Evolutionary conservation across 768 basidiomycete species (phyloP).

Genomic region (Tulasnella calospora): DNA sequence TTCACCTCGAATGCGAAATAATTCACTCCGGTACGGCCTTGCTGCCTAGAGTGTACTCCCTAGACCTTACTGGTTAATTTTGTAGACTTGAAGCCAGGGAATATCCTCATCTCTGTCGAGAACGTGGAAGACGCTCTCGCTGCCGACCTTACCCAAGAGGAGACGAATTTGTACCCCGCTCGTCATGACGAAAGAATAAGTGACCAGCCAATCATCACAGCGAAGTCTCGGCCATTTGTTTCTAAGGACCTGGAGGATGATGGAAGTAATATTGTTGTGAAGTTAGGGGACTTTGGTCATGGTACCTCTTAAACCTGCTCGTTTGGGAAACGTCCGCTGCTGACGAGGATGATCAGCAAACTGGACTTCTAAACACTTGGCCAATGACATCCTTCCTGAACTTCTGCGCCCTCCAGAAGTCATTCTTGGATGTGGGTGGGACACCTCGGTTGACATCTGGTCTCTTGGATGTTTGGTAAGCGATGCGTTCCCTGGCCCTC

Average conservation of each 20-base stretch:
- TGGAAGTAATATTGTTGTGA: slow-evolving; percentile 30
- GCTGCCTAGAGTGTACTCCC: background rate
- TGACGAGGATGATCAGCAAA: background rate
- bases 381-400: background rate
- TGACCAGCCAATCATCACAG: slow-evolving; percentile 32
- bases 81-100: slow-evolving; percentile 34
- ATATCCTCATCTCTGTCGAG: slow-evolving; percentile 30
- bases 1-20: slow-evolving; percentile 17
- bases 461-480: slow-evolving; percentile 16
- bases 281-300: slow-evolving; percentile 32
- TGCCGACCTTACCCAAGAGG: slow-evolving; percentile 27
- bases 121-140: slow-evolving; percentile 1
- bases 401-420: slow-evolving; percentile 19
- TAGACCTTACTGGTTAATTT: background rate
- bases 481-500: background rate
- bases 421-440: slow-evolving; percentile 13
- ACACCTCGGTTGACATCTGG: slow-evolving; percentile 19
- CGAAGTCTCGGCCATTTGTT: slow-evolving; percentile 34
- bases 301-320: background rate
- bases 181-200: background rate
- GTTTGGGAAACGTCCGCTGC: background rate
- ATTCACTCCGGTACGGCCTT: slow-evolving; percentile 21
- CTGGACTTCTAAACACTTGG: background rate
- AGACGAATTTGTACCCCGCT: slow-evolving; percentile 23
- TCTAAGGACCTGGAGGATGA: slow-evolving; percentile 25